Evolutionary conservation across 2,329 filamentous ascomycete species (phyloP).

Genomic region (Annulohypoxylon truncatum): DNA sequence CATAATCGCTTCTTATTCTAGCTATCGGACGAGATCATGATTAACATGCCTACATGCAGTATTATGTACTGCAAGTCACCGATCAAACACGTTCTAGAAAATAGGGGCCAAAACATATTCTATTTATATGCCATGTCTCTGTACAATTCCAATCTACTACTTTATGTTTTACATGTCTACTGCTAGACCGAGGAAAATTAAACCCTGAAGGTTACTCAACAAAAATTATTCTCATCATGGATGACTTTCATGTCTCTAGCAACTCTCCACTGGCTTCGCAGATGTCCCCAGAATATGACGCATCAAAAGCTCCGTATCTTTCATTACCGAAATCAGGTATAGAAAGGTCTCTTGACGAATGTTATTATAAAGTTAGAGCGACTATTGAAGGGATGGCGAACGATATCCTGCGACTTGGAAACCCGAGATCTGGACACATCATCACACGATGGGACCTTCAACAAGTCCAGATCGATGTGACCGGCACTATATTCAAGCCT

Average conservation of each 20-base stretch:
- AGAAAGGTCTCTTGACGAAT: not conserved
- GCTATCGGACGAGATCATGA: not conserved
- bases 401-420: not conserved
- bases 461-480: conserved; percentile 1
- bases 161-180: too few relatives aligned
- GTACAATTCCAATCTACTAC: not conserved
- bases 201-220: not conserved
- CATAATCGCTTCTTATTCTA: too few relatives aligned
- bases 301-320: not conserved
- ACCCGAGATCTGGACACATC: not conserved
- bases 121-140: not conserved
- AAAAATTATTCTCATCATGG: not conserved
- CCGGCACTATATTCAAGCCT: not conserved
- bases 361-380: not conserved
- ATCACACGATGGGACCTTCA: not conserved
- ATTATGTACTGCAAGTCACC: too few relatives aligned
- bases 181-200: too few relatives aligned
- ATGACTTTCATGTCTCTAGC: not conserved
- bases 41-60: not conserved
- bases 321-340: not conserved
- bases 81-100: not conserved
- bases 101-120: not conserved
- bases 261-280: not conserved
- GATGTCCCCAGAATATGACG: not conserved
- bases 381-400: conserved; percentile 6